Evolutionary conservation across 2,329 filamentous ascomycete genomes (phyloP), one percentile per base, ranked within the genome.

Genomic region (Paecilomyces niveus): DNA sequence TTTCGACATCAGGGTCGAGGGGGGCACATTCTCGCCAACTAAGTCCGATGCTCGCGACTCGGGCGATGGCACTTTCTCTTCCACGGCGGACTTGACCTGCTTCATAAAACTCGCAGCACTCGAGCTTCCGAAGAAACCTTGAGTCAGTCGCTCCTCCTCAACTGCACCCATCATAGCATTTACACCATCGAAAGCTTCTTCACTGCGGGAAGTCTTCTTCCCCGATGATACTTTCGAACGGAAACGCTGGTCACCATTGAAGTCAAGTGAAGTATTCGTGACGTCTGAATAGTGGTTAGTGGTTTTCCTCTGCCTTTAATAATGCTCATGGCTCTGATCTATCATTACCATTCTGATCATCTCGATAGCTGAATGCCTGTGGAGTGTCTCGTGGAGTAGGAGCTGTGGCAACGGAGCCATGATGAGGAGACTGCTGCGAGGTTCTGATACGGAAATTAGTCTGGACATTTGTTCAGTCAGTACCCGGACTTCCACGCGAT

Each of bases 111-210:
- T 77, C 0, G 77, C 76, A 0, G 76, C 76, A 58, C 78, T 80
- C 15, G 77, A 80, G 59, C 72, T 79, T 0, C 78, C 78, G 57
- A 80, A 80, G 59, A 78, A 79, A 18, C 78, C 78, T 13, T 75
- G 70, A 0, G 70, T 77, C 22, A 63, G 62, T 10, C 65, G 72
- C 0, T 74, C 76, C 57, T 79, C 76, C 26, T 78, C 76, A 2
- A 76, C 67, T 1, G 79, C 71, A 0, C 75, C 75, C 6, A 77
- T 79, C 75, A 80, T 80, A 1, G 78, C 78, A 60, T 79, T 76
- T 2, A 72, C 74, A 0, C 75, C 74, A 2, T 73, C 70, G 26
- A 59, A 52, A 8, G 21, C 13, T 26, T 52, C 21, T 65, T n/a
- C 59, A 59, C 22, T 22, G 32, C 24, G 26, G 58, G 32, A 9